These are phyloP conservation scores for Diophrys appendiculata DNA, from an alignment of 73 alveolate species.

Conservation along the genomic window DNA sequence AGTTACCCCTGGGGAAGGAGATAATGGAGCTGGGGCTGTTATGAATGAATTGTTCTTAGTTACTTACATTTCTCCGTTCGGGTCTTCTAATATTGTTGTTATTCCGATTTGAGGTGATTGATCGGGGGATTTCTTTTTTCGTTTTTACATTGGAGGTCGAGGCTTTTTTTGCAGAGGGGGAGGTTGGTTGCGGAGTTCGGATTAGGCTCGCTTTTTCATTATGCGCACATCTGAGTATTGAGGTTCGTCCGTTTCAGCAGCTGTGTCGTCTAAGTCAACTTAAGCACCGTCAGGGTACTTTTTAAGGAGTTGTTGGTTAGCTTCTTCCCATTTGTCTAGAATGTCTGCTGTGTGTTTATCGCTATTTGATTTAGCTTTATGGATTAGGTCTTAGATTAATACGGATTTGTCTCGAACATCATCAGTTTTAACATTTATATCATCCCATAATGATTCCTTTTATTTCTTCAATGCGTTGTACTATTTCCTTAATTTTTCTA, in stretches of 20 bases:
- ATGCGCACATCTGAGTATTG: neutral
- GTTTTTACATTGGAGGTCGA: neutral
- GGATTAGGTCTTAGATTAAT: conserved; percentile 11
- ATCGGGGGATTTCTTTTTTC: neutral
- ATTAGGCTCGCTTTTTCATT: neutral
- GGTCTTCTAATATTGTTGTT: neutral
- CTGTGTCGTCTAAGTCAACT: neutral
- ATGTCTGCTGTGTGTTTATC: conserved; percentile 24
- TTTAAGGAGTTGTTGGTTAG: conserved; percentile 6
- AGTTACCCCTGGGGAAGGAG: too few species aligned
- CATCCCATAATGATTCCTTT: neutral
- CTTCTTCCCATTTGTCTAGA: conserved; percentile 27
- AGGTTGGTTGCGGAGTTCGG: neutral
- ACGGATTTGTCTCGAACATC: neutral
- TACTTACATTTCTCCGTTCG: neutral
- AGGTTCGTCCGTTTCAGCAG: neutral
- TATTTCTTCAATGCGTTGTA: neutral
- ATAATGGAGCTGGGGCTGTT: neutral
- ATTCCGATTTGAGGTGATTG: neutral
- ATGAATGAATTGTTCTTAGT: neutral
- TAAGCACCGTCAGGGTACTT: conserved; percentile 5
- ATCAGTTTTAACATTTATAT: neutral
- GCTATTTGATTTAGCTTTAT: conserved; percentile 25
- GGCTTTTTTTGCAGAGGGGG: neutral
- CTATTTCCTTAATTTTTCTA: neutral